Percentiles rank a stretch among this genome's conserved stretches.
These are phyloP conservation scores for Tanacetum coccineum DNA, from an alignment of 129 eudicot genomes.

Conservation along the genomic window DNA sequence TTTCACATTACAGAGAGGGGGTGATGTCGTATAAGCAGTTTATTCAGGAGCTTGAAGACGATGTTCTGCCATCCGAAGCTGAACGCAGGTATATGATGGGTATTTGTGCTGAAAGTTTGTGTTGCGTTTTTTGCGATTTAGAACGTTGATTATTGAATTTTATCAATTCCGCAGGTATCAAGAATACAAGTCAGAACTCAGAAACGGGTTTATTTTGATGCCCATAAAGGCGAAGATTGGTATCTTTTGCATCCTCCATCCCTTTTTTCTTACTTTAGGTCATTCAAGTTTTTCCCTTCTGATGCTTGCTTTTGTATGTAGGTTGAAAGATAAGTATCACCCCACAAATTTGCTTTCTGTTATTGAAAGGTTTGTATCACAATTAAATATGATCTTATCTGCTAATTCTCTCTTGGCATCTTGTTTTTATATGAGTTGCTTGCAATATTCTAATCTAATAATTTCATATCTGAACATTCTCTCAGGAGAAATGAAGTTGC, in stretches of 20 bases:
- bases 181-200: conserved; percentile 95
- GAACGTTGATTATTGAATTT: conserved; percentile 8
- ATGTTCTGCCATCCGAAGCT: conserved; percentile 89
- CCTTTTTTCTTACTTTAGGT: neutral
- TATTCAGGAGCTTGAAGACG: conserved; percentile 99
- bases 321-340: conserved; percentile 97
- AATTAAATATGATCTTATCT: too few relatives aligned
- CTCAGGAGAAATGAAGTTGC: conserved; percentile 88
- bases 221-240: conserved; percentile 97
- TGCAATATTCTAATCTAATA: conserved; percentile 3
- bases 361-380: conserved; percentile 65
- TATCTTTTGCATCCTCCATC: conserved; percentile 26
- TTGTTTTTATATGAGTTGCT: neutral
- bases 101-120: conserved; percentile 10
- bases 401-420: too few relatives aligned
- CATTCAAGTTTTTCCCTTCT: conserved; percentile 13
- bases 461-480: neutral
- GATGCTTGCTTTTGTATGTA: conserved; percentile 31
- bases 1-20: conserved; percentile 30
- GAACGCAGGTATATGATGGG: conserved; percentile 68
- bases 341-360: conserved; percentile 86
- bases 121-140: conserved; percentile 4
- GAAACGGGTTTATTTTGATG: conserved; percentile 83
- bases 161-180: conserved; percentile 63
- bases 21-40: conserved; percentile 97